phyloP scores from a whole-genome alignment of 2,329 filamentous ascomycete genomes.

The Zasmidium citrigriseum region DNA sequence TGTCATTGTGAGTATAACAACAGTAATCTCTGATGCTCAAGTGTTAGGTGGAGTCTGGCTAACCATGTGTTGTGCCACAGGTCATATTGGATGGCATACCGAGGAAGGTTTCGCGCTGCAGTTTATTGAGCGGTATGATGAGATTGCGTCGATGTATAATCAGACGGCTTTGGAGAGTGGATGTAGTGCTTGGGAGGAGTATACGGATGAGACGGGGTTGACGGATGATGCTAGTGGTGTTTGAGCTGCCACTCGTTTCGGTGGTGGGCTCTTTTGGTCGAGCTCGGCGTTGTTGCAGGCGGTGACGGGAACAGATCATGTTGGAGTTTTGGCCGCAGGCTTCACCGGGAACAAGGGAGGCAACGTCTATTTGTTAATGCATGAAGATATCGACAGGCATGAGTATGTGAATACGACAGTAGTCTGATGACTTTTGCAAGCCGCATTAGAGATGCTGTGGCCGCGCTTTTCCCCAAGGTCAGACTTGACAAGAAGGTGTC shows the following conservation, averaged over 20 bases:
- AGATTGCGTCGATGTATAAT: conserved; percentile 19
- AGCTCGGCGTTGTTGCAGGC: neutral
- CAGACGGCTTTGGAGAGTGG: conserved; percentile 4
- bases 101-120: conserved; percentile 33
- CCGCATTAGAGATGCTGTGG: too few relatives aligned
- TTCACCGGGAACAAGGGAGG: too few relatives aligned
- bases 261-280: neutral
- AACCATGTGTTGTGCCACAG: conserved; percentile 14
- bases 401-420: too few relatives aligned
- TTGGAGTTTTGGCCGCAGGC: too few relatives aligned
- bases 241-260: neutral
- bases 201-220: neutral
- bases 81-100: conserved; percentile 36
- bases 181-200: conserved; percentile 9
- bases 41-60: too few relatives aligned
- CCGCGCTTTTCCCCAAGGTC: too few relatives aligned
- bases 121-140: conserved; percentile 26
- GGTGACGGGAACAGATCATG: too few relatives aligned
- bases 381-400: too few relatives aligned
- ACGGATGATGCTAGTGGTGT: conserved; percentile 10
- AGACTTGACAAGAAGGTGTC: too few relatives aligned
- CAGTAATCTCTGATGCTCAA: too few relatives aligned
- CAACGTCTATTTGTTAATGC: too few relatives aligned
- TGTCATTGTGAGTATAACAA: conserved; percentile 27
- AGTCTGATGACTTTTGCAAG: too few relatives aligned